Base-by-base conservation (phyloP, 441 rosid species). In the Francoa sonchifolia region DNA sequence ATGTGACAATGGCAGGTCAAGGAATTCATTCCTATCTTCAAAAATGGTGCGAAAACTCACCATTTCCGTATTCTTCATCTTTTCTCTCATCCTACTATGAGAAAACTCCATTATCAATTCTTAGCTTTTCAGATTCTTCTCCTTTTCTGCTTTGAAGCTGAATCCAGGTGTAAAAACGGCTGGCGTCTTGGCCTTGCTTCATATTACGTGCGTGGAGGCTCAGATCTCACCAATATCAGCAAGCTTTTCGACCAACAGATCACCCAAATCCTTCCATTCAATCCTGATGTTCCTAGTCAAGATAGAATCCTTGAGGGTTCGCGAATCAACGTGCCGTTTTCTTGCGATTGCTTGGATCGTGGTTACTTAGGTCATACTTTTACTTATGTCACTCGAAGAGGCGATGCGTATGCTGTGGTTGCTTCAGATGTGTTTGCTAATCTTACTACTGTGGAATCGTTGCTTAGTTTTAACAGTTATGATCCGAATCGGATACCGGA, bases 111-210 rank as follows among this genome's bases (percentile, higher is more conserved):
- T 8, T 32, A 4, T 32, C 16, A 5, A 3, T 10, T 17, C 7
- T 23, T 38, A 8, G 3, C 33, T 17, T 25, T 31, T 15, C 33
- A 2, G 21, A 3, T 12, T 14, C 52, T 51, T 9, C 19, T 48
- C 9, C 10, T 44, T 6, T 5, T 27, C 2, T 8, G 6, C 0
- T 25, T 44, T 8, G 38, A 39, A 20, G 44, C 46, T 14, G 60
- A 68, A 33, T 55, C 76, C 34, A 66, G 47, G n/a, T 71, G 80
- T 43, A 52, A 27, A 40, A 30, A 42, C 4, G 68, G 72, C 2
- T 69, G 72, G n/a, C 44, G 38, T 17, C 42, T 36, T 48, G 18
- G 72, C 72, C 47, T 17, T 65, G 1, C 66, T 32, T 69, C 76
- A 4, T 69, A 62, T 28, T 69, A 58, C 38, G 31, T 62, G 8